phyloP scores from a whole-genome alignment of 225 moss, liverwort and hornwort species.

The Anthoceros angustus region DNA sequence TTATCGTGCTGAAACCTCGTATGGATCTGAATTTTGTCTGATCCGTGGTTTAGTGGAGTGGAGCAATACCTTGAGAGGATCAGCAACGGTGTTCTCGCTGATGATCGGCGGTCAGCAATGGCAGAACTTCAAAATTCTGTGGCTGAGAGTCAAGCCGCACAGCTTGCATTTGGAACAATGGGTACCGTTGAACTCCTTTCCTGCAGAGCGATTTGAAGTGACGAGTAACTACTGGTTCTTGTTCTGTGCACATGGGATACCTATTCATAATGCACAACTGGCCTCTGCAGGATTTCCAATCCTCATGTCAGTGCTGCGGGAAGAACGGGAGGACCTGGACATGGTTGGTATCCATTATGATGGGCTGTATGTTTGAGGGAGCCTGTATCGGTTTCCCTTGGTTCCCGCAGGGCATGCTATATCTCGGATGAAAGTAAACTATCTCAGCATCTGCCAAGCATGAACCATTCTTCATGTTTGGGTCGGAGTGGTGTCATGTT shows the following conservation, averaged over 20 bases:
- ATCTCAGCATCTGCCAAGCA: too few relatives aligned
- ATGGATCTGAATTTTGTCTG: constrained; percentile 6
- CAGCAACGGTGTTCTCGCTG: constrained; percentile 90
- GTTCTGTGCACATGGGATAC: too few relatives aligned
- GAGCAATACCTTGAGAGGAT: constrained; percentile 97
- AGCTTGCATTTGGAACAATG: constrained; percentile 89
- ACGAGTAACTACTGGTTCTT: too few relatives aligned
- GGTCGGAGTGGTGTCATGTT: too few relatives aligned
- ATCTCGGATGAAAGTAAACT: too few relatives aligned
- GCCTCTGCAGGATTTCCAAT: constrained; percentile 88
- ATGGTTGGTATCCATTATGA: constrained; percentile 39
- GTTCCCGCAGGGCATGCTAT: too few relatives aligned
- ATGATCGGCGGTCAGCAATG: constrained; percentile 85
- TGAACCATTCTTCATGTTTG: too few relatives aligned
- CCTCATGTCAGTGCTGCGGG: constrained; percentile 84
- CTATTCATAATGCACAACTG: too few relatives aligned
- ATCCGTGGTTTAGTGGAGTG: constrained; percentile 48
- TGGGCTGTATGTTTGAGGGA: background rate
- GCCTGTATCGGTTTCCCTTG: too few relatives aligned
- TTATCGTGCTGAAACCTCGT: too few relatives aligned
- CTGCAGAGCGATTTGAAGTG: too few relatives aligned
- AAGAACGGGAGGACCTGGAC: constrained; percentile 62
- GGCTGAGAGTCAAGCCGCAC: constrained; percentile 76
- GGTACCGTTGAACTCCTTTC: too few relatives aligned
- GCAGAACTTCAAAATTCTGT: constrained; percentile 84